Conservation (phyloP, 495 filamentous ascomycete genomes). For the Tuber indicum region DNA sequence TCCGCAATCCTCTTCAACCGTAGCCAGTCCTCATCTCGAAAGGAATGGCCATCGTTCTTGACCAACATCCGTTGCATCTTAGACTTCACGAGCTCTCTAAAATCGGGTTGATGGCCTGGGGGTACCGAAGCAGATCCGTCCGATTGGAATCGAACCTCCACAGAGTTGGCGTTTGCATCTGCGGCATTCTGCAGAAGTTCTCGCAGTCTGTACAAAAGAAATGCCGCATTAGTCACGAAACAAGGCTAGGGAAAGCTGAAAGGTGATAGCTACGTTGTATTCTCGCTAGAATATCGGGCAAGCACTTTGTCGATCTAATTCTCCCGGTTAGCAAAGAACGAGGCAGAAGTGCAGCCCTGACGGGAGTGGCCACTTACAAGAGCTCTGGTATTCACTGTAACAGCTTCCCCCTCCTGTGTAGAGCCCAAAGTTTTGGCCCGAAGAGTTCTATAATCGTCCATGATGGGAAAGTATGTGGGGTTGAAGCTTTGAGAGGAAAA, state of each 20-base stretch:
- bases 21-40: slow-evolving; percentile 82
- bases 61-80: slow-evolving; percentile 77
- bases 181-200: slow-evolving; percentile 98
- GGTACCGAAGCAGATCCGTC: slow-evolving; percentile 48
- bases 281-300: slow-evolving; percentile 90
- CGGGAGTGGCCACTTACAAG: slow-evolving; percentile 44
- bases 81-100: slow-evolving; percentile 80
- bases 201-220: slow-evolving; percentile 51
- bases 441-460: slow-evolving; percentile 47
- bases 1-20: slow-evolving; percentile 93
- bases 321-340: slow-evolving; percentile 8
- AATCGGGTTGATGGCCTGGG: slow-evolving; percentile 42
- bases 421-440: slow-evolving; percentile 79
- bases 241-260: neutral
- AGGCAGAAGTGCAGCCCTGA: neutral
- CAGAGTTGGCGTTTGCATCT: slow-evolving; percentile 82
- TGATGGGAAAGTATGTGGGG: slow-evolving; percentile 7
- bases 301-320: slow-evolving; percentile 86
- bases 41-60: slow-evolving; percentile 80
- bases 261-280: slow-evolving; percentile 50
- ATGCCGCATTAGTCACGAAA: slow-evolving; percentile 46
- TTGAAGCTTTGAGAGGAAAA: neutral
- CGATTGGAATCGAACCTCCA: slow-evolving; percentile 86
- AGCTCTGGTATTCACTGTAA: slow-evolving; percentile 94
- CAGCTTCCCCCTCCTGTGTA: slow-evolving; percentile 88